These are phyloP conservation scores for Fragaria ananassa DNA, from an alignment of 306 rosid species.

Conservation along the genomic window DNA sequence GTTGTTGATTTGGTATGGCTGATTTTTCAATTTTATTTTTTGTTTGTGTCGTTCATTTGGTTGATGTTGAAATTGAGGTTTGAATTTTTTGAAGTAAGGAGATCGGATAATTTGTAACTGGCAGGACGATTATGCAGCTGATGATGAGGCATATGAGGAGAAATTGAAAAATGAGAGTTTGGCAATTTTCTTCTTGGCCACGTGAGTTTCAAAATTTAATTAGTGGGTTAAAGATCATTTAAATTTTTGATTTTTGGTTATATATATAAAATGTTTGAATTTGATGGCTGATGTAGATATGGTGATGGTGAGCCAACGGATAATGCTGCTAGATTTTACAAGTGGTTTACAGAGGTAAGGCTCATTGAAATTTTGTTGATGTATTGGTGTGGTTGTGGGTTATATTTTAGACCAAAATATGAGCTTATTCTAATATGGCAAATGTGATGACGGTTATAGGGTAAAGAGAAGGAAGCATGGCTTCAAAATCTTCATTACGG, in stretches of 20 bases:
- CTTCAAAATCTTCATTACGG: slow-evolving; percentile 75
- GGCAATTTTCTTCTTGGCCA: slow-evolving; percentile 82
- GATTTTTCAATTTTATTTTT: background rate
- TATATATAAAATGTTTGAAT: slow-evolving; percentile 1
- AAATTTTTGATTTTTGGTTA: background rate
- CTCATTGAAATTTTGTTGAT: background rate
- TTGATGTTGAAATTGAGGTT: background rate
- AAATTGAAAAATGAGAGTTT: slow-evolving; percentile 64
- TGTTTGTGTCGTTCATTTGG: slow-evolving; percentile 6
- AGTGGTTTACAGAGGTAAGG: slow-evolving; percentile 86
- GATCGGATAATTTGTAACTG: slow-evolving; percentile 14
- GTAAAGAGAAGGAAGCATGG: slow-evolving; percentile 74
- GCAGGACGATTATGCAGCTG: slow-evolving; percentile 87
- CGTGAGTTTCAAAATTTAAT: slow-evolving; percentile 52
- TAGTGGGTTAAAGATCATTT: background rate
- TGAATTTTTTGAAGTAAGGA: slow-evolving; percentile 2
- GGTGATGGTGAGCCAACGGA: slow-evolving; percentile 99
- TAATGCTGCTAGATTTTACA: slow-evolving; percentile 88
- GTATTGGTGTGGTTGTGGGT: background rate
- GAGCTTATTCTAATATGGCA: background rate
- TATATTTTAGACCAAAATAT: slow-evolving; percentile 2
- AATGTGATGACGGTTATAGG: slow-evolving; percentile 43
- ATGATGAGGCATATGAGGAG: slow-evolving; percentile 73
- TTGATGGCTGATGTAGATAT: slow-evolving; percentile 56
- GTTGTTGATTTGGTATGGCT: slow-evolving; percentile 77